These are phyloP conservation scores for Debaryomyces sp. DNA, from an alignment of 1,139 yeast species.

Conservation along the genomic window DNA sequence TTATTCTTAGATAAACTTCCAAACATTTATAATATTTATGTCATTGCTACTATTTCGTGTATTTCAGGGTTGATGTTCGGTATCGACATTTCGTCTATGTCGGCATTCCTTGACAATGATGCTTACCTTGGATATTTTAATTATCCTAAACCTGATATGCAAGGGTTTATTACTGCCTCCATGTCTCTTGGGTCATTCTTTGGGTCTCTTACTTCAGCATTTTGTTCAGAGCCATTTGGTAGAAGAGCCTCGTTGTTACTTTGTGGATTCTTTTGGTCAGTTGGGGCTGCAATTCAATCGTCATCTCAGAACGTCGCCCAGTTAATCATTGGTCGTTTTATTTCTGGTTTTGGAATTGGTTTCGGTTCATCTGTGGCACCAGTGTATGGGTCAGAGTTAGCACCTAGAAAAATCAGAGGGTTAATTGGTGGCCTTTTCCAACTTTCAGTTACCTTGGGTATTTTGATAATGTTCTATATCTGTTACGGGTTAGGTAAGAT, in stretches of 20 bases:
- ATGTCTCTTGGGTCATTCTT: slow-evolving; percentile 40
- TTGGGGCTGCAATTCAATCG: slow-evolving; percentile 39
- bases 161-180: slow-evolving; percentile 39
- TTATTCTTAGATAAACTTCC: slow-evolving; percentile 36
- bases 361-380: slow-evolving; percentile 62
- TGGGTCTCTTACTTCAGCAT: slow-evolving; percentile 33
- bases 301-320: slow-evolving; percentile 35
- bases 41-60: slow-evolving; percentile 47
- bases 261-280: slow-evolving; percentile 32
- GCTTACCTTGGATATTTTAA: slow-evolving; percentile 30
- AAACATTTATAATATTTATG: slow-evolving; percentile 37
- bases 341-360: slow-evolving; percentile 63
- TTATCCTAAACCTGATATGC: slow-evolving; percentile 18
- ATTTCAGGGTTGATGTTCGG: slow-evolving; percentile 61
- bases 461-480: slow-evolving; percentile 42
- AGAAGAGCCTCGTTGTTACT: slow-evolving; percentile 33
- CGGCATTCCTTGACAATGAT: slow-evolving; percentile 51
- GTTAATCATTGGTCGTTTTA: slow-evolving; percentile 51
- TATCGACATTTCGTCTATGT: slow-evolving; percentile 62
- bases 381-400: slow-evolving; percentile 57
- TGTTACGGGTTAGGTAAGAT: slow-evolving; percentile 40
- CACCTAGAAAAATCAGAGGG: slow-evolving; percentile 58
- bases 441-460: slow-evolving; percentile 45
- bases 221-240: slow-evolving; percentile 40
- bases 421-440: slow-evolving; percentile 47